phyloP scores from a whole-genome alignment of 2,329 filamentous ascomycete genomes.

The Coleophoma eucalyptorum region DNA sequence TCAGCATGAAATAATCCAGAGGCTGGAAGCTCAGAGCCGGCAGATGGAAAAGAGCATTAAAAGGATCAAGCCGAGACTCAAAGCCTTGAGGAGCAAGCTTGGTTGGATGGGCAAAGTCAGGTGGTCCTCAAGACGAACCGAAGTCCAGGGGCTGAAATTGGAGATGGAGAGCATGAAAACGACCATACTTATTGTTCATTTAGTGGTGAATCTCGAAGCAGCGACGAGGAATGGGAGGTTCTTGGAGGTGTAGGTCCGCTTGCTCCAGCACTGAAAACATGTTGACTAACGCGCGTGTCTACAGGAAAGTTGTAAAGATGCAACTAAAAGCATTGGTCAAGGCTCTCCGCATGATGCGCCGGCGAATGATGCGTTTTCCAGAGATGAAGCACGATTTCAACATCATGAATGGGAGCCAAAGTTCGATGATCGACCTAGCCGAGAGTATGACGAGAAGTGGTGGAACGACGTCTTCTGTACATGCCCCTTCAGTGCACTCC shows the following conservation, averaged over 20 bases:
- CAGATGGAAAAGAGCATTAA: background rate
- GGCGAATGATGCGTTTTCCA: background rate
- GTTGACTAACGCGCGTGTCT: no score
- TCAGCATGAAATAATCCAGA: background rate
- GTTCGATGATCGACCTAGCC: no score
- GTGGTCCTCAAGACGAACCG: background rate
- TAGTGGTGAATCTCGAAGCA: background rate
- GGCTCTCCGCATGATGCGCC: background rate
- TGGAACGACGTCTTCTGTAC: no score
- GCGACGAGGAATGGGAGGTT: background rate
- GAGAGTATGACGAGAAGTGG: no score
- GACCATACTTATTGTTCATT: background rate
- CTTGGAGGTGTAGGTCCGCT: background rate
- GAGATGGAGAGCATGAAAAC: background rate
- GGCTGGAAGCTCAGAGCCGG: background rate
- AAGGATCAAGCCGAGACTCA: background rate
- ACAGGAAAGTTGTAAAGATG: no score
- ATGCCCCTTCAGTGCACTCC: no score
- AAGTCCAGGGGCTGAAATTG: background rate
- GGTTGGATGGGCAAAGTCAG: background rate
- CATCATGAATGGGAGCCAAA: background rate
- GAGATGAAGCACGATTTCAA: background rate
- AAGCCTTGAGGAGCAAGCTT: background rate
- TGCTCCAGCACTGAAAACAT: background rate
- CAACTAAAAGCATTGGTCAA: no score